Conservation (phyloP, 2,329 filamentous ascomycete species). For the Leptographium lundbergii region DNA sequence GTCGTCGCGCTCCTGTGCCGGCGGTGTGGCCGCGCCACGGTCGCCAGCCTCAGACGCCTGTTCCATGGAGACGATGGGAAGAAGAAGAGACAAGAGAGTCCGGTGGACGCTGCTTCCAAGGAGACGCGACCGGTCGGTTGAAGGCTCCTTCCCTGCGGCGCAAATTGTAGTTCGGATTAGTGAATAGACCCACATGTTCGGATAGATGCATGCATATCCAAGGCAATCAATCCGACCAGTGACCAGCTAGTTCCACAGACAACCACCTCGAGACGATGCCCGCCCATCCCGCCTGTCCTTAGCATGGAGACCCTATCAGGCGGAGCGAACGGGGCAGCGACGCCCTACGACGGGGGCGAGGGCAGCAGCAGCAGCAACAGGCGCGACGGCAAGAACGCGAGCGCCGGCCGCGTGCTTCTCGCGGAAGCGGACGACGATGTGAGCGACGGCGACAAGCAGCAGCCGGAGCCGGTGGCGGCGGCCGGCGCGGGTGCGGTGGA, state of each 20-base stretch:
- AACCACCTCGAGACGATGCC: no score
- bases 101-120: no score
- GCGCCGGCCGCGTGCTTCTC: neutral
- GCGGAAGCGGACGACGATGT: neutral
- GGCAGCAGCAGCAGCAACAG: neutral
- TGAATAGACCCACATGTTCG: neutral
- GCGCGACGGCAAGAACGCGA: neutral
- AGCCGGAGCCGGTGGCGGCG: neutral
- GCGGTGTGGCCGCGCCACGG: neutral
- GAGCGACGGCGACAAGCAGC: constrained; percentile 4
- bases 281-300: neutral
- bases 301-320: neutral
- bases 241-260: neutral
- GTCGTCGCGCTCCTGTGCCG: neutral
- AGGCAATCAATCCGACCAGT: no score
- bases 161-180: neutral
- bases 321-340: neutral
- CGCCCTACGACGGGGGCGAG: neutral
- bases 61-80: neutral
- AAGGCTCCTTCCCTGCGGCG: neutral
- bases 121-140: no score
- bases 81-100: neutral
- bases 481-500: constrained; percentile 36
- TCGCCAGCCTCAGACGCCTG: neutral
- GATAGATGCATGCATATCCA: no score